A percentile compares a stretch with the other conserved stretches of the same genome.
phyloP scores from a whole-genome alignment of 2,329 filamentous ascomycete species.

The Chalaropsis thielavioides region DNA sequence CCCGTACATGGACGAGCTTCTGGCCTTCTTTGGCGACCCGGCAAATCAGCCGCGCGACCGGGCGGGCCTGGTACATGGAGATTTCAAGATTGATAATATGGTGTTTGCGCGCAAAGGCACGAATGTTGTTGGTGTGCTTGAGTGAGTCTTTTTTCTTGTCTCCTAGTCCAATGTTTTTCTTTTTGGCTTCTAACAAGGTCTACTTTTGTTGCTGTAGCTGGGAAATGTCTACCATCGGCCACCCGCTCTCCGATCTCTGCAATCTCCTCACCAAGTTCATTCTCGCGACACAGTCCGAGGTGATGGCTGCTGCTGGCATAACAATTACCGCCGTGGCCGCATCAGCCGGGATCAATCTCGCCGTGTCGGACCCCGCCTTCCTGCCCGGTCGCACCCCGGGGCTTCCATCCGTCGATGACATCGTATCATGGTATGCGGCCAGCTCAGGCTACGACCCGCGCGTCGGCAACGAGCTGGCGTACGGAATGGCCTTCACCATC shows the following conservation, averaged over 20 bases:
- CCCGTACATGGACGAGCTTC: slow-evolving; percentile 68
- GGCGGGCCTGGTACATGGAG: slow-evolving; percentile 73
- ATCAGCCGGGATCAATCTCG: slow-evolving; percentile 18
- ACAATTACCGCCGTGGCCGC: slow-evolving; percentile 20
- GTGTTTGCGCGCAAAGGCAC: slow-evolving; percentile 83
- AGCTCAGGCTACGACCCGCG: slow-evolving; percentile 56
- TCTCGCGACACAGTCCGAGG: slow-evolving; percentile 23
- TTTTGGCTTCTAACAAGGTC: neutral
- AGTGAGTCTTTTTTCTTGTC: slow-evolving; percentile 36
- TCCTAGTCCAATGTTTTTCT: neutral
- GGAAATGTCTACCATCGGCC: slow-evolving; percentile 98
- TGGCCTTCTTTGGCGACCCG: slow-evolving; percentile 60
- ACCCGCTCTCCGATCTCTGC: slow-evolving; percentile 78
- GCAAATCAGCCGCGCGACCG: slow-evolving; percentile 60
- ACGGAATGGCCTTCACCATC: slow-evolving; percentile 48
- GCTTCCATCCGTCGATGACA: slow-evolving; percentile 33
- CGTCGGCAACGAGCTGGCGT: slow-evolving; percentile 37
- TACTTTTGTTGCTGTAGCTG: slow-evolving; percentile 38
- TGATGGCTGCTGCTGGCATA: slow-evolving; percentile 20
- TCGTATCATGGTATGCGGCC: slow-evolving; percentile 30
- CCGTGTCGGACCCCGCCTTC: slow-evolving; percentile 36
- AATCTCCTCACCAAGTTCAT: slow-evolving; percentile 48
- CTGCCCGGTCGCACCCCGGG: slow-evolving; percentile 49
- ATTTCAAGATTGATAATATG: slow-evolving; percentile 90
- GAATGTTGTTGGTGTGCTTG: slow-evolving; percentile 78